Conservation (phyloP, 768 basidiomycete species). For the Hirschioporus abietinus region DNA sequence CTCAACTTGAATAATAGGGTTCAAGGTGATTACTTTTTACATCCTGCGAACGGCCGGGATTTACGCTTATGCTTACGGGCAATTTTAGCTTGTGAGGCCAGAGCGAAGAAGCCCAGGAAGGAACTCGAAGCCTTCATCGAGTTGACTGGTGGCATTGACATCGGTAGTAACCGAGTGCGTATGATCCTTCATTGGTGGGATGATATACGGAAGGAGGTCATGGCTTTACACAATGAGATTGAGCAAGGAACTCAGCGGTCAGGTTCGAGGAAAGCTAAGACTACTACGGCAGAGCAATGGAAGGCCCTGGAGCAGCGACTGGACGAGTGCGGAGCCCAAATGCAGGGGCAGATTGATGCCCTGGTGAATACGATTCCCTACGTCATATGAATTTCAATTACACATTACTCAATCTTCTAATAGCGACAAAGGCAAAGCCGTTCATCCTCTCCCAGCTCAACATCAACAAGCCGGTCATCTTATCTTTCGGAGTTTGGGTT, state of each 20-base stretch:
- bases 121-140: neutral
- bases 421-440: neutral
- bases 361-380: neutral
- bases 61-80: neutral
- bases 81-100: neutral
- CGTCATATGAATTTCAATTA: too few species aligned
- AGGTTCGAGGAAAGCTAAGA: neutral
- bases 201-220: neutral
- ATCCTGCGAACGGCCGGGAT: neutral
- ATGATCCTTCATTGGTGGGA: neutral
- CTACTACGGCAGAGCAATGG: neutral
- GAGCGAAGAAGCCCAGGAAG: neutral
- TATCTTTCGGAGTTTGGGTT: neutral
- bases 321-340: neutral
- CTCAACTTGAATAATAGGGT: neutral
- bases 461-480: neutral
- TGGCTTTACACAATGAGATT: neutral
- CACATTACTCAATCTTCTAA: neutral
- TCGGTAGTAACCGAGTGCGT: neutral
- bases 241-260: neutral
- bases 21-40: neutral
- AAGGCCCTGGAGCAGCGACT: neutral
- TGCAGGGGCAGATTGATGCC: neutral
- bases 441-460: neutral
- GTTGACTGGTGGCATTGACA: neutral